Conservation (phyloP, 1,284 basidiomycete genomes). For the Apiotrichum brassicae region DNA sequence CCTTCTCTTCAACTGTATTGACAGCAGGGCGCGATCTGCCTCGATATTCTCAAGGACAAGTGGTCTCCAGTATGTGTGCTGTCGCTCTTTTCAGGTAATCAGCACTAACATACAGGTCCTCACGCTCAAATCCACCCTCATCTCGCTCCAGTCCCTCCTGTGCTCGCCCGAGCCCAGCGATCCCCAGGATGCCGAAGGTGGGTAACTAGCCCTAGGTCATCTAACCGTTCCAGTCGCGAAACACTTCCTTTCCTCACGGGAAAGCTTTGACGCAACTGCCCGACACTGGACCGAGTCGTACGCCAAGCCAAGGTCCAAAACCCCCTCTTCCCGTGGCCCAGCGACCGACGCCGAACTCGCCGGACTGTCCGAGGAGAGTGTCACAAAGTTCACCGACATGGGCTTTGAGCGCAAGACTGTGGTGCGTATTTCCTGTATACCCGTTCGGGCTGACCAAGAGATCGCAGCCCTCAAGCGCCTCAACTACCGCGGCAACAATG, state of each 20-base stretch:
- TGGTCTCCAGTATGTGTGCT: conserved; percentile 58
- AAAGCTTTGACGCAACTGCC: conserved; percentile 86
- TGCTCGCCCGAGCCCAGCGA: conserved; percentile 95
- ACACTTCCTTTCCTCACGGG: conserved; percentile 83
- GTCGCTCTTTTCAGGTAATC: not conserved
- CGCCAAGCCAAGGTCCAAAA: conserved; percentile 58
- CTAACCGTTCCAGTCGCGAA: conserved; percentile 65
- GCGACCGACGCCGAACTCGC: conserved; percentile 46
- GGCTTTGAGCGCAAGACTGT: conserved; percentile 47
- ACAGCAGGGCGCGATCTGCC: conserved; percentile 47
- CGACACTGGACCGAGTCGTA: conserved; percentile 89
- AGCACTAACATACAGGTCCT: conserved; percentile 53
- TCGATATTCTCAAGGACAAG: conserved; percentile 76
- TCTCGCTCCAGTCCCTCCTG: conserved; percentile 90
- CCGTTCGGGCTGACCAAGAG: not conserved
- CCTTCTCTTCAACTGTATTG: not conserved
- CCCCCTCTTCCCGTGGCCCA: conserved; percentile 2
- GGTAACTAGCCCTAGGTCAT: not conserved
- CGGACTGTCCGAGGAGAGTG: conserved; percentile 49
- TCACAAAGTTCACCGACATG: conserved; percentile 49
- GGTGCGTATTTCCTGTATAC: conserved; percentile 31
- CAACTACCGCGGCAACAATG: conserved; percentile 71
- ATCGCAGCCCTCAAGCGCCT: conserved; percentile 77
- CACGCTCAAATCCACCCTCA: conserved; percentile 93
- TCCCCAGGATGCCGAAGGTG: conserved; percentile 88